phyloP scores from a whole-genome alignment of 176 grass and related monocot species.

The Oryza australiensis region DNA sequence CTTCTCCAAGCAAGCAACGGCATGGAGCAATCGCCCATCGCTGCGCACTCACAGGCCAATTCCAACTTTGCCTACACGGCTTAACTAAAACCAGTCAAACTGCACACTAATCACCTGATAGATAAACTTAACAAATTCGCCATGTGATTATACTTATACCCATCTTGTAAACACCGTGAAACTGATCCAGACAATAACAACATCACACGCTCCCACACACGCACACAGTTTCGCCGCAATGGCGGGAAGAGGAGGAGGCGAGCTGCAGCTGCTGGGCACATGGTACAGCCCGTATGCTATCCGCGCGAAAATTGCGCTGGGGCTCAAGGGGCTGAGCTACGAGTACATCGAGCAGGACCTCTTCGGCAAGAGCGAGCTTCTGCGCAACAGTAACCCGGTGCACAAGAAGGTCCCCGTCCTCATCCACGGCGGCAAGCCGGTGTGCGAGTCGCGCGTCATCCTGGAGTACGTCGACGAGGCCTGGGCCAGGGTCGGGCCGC shows the following conservation, averaged over 20 bases:
- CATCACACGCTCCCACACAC: too few relatives aligned
- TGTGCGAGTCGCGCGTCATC: slow-evolving; percentile 50
- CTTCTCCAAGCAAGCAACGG: too few relatives aligned
- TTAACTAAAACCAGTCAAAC: too few relatives aligned
- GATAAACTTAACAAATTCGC: too few relatives aligned
- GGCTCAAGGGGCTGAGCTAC: slow-evolving; percentile 21
- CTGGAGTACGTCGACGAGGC: slow-evolving; percentile 46
- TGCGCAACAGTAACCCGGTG: slow-evolving; percentile 43
- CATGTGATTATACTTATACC: too few relatives aligned
- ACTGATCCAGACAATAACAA: too few relatives aligned
- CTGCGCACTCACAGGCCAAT: too few relatives aligned
- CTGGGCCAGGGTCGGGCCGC: background rate
- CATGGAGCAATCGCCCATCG: too few relatives aligned
- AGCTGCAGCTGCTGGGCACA: slow-evolving; percentile 43
- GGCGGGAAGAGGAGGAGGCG: slow-evolving; percentile 3
- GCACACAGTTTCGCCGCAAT: slow-evolving; percentile 1
- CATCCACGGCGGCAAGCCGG: slow-evolving; percentile 33
- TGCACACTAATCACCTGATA: too few relatives aligned
- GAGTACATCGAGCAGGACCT: slow-evolving; percentile 41
- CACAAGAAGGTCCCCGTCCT: slow-evolving; percentile 55
- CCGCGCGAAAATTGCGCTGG: slow-evolving; percentile 30
- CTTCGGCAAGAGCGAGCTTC: slow-evolving; percentile 42
- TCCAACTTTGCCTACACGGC: too few relatives aligned
- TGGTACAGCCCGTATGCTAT: slow-evolving; percentile 40
- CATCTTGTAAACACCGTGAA: too few relatives aligned